Evolutionary conservation across 1,139 yeast species (phyloP).

Genomic region (Pneumocystis sp.): DNA sequence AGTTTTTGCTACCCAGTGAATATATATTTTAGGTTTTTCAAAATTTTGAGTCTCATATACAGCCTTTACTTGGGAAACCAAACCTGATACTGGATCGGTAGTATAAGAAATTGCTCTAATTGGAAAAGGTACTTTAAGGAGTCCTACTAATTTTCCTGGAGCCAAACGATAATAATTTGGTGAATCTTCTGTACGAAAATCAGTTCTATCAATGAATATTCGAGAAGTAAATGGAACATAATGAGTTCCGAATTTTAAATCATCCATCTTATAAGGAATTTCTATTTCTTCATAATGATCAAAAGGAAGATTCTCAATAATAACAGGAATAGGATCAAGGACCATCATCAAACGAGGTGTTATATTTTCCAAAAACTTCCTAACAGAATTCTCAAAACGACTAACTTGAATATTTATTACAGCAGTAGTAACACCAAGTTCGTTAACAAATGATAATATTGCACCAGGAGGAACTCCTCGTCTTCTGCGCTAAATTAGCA

Average conservation of each 20-base stretch:
- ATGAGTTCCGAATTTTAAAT: constrained; percentile 59
- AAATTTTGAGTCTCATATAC: constrained; percentile 54
- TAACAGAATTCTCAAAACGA: constrained; percentile 78
- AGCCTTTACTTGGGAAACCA: constrained; percentile 55
- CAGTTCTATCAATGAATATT: constrained; percentile 72
- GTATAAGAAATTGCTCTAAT: constrained; percentile 59
- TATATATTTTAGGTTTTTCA: constrained; percentile 76
- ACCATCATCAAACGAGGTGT: constrained; percentile 94
- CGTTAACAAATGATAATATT: constrained; percentile 77
- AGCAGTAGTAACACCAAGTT: constrained; percentile 90
- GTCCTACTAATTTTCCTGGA: constrained; percentile 78
- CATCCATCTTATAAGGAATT: constrained; percentile 84
- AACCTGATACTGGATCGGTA: constrained; percentile 43
- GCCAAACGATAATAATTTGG: constrained; percentile 72
- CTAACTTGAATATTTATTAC: constrained; percentile 80
- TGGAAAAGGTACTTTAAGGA: constrained; percentile 78
- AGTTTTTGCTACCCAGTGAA: constrained; percentile 83
- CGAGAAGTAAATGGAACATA: constrained; percentile 59
- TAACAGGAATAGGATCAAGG: constrained; percentile 70
- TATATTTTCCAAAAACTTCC: constrained; percentile 73
- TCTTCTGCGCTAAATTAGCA: constrained; percentile 35
- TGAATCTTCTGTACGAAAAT: constrained; percentile 56
- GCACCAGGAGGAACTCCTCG: constrained; percentile 99
- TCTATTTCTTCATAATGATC: constrained; percentile 53
- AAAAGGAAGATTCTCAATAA: constrained; percentile 67